Evolutionary conservation across 768 basidiomycete genomes (phyloP).

Genomic region (Cystoderma amianthinum): DNA sequence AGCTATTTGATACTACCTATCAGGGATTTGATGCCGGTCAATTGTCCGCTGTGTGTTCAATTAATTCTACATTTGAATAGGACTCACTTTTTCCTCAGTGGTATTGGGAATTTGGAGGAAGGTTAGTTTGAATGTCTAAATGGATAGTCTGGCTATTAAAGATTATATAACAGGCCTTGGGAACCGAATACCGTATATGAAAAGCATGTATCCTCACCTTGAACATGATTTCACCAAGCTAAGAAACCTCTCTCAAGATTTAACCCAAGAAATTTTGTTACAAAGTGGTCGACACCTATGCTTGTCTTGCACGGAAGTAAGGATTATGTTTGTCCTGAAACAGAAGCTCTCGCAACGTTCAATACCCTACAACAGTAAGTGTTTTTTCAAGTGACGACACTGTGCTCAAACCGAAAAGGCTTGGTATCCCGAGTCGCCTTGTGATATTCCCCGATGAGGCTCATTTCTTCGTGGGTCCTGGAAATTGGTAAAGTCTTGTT

Average conservation of each 20-base stretch:
- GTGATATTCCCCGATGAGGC: slow-evolving; percentile 89
- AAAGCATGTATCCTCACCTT: too few relatives aligned
- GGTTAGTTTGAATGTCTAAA: slow-evolving; percentile 28
- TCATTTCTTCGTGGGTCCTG: slow-evolving; percentile 83
- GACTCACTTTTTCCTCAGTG: too few relatives aligned
- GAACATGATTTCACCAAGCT: not conserved
- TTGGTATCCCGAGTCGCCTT: slow-evolving; percentile 64
- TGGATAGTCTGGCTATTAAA: slow-evolving; percentile 63
- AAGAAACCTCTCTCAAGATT: slow-evolving; percentile 30
- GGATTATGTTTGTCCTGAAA: slow-evolving; percentile 83
- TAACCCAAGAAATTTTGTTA: slow-evolving; percentile 76
- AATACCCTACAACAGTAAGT: slow-evolving; percentile 80
- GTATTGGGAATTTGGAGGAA: not conserved
- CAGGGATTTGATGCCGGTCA: too few relatives aligned
- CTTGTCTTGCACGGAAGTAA: slow-evolving; percentile 82
- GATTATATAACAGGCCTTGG: slow-evolving; percentile 81
- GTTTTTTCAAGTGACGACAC: not conserved
- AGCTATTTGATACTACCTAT: too few relatives aligned
- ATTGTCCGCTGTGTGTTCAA: too few relatives aligned
- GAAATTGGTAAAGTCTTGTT: too few relatives aligned
- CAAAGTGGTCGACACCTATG: slow-evolving; percentile 83
- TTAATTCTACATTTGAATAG: too few relatives aligned
- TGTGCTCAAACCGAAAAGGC: slow-evolving; percentile 27
- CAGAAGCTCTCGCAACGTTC: slow-evolving; percentile 79
- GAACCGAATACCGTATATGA: slow-evolving; percentile 48